Conservation (phyloP, 2,329 filamentous ascomycete genomes). For the Scolecobasidium constrictum region DNA sequence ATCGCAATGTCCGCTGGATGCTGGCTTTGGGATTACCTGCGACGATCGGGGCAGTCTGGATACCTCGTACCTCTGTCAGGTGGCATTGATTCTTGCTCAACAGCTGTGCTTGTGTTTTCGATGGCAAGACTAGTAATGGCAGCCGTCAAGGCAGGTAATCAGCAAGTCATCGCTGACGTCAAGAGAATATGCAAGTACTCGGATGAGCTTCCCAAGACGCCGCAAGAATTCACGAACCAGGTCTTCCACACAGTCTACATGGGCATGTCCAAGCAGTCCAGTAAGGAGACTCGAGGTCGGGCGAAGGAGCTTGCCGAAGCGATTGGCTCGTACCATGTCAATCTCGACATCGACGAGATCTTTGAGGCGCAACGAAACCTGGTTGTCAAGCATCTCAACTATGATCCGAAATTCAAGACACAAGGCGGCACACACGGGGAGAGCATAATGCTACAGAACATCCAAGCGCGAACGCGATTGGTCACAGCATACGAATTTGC, state of each 20-base stretch:
- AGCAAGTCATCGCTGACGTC: slow-evolving; percentile 45
- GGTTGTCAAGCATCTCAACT: slow-evolving; percentile 46
- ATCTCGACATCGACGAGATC: slow-evolving; percentile 63
- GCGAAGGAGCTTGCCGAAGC: slow-evolving; percentile 48
- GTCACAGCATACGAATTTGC: slow-evolving; percentile 53
- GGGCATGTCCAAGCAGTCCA: slow-evolving; percentile 54
- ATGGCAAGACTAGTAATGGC: slow-evolving; percentile 44
- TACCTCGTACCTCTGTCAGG: slow-evolving; percentile 48
- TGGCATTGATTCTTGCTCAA: slow-evolving; percentile 51
- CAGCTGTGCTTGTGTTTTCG: slow-evolving; percentile 35
- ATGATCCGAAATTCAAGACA: slow-evolving; percentile 51
- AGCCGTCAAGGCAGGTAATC: slow-evolving; percentile 38
- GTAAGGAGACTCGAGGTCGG: slow-evolving; percentile 36
- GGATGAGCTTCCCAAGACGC: slow-evolving; percentile 39
- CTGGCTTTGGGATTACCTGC: slow-evolving; percentile 56
- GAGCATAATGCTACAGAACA: slow-evolving; percentile 57
- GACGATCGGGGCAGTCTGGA: slow-evolving; percentile 40
- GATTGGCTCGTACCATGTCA: slow-evolving; percentile 62
- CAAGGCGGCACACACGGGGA: slow-evolving; percentile 51
- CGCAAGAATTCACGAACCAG: slow-evolving; percentile 48
- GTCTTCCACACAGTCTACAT: slow-evolving; percentile 57
- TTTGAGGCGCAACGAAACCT: slow-evolving; percentile 50
- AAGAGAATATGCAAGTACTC: slow-evolving; percentile 37
- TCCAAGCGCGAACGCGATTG: slow-evolving; percentile 57
- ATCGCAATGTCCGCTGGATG: slow-evolving; percentile 49